Conservation (phyloP, 2,329 filamentous ascomycete genomes). For the Lecanosticta acicola region DNA sequence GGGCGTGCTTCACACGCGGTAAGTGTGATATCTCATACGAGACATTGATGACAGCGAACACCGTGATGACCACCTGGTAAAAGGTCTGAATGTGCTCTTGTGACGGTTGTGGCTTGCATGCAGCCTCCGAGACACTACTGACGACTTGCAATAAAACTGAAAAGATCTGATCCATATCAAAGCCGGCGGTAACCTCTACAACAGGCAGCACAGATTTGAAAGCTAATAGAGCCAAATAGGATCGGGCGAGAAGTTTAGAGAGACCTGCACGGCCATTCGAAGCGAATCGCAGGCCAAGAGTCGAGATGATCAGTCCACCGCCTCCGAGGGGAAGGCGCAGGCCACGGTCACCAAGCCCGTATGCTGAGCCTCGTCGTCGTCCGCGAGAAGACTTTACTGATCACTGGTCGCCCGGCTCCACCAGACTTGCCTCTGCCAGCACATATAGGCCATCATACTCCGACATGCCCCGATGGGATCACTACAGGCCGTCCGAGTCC, state of each 20-base stretch:
- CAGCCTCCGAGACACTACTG: slow-evolving; percentile 23
- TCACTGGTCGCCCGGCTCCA: too few relatives aligned
- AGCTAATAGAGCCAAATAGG: too few relatives aligned
- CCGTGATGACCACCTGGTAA: slow-evolving; percentile 57
- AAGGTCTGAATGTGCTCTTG: slow-evolving; percentile 53
- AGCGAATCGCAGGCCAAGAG: too few relatives aligned
- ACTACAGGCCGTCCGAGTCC: too few relatives aligned
- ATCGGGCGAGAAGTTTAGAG: too few relatives aligned
- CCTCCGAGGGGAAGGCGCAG: neutral
- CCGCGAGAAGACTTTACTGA: too few relatives aligned
- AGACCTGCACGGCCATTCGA: too few relatives aligned
- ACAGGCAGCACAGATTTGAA: too few relatives aligned
- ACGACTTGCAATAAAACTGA: slow-evolving; percentile 51
- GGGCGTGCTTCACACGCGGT: neutral
- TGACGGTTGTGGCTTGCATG: slow-evolving; percentile 39
- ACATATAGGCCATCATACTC: too few relatives aligned
- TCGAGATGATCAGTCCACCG: neutral
- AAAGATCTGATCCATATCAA: slow-evolving; percentile 60
- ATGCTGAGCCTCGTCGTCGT: neutral
- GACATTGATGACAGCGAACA: neutral
- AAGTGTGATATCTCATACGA: neutral
- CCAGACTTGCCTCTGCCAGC: too few relatives aligned
- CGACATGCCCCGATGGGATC: too few relatives aligned
- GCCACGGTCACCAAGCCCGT: neutral
- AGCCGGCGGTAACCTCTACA: neutral